phyloP scores from a whole-genome alignment of 371 early-diverging fungal genomes.

The Mucor lusitanicus region DNA sequence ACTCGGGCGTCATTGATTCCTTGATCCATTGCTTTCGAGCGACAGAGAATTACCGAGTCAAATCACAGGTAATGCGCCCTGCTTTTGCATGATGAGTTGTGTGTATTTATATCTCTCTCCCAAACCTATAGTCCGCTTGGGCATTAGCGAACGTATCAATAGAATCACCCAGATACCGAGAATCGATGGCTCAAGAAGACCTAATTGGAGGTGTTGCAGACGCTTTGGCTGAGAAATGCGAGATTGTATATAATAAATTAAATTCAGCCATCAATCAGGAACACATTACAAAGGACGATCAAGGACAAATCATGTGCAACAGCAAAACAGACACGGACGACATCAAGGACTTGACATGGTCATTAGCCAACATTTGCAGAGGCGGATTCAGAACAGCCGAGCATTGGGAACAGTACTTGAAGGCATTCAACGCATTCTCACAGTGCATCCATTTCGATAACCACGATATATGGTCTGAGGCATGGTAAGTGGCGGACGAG shows the following conservation, averaged over 20 bases:
- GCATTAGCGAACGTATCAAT: slow-evolving; percentile 27
- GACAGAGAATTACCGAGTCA: slow-evolving; percentile 8
- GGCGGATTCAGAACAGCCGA: slow-evolving; percentile 22
- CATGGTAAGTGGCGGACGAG: slow-evolving; percentile 37
- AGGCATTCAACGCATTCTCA: slow-evolving; percentile 40
- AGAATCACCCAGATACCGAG: slow-evolving; percentile 23
- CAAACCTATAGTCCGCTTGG: slow-evolving; percentile 21
- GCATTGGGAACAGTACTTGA: slow-evolving; percentile 28
- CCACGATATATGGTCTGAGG: slow-evolving; percentile 36
- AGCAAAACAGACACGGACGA: slow-evolving; percentile 14
- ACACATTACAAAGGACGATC: not conserved
- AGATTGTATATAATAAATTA: slow-evolving; percentile 6
- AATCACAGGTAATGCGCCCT: slow-evolving; percentile 16
- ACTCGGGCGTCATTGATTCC: slow-evolving; percentile 34
- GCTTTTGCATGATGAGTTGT: not conserved
- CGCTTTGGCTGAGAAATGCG: slow-evolving; percentile 8
- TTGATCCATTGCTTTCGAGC: slow-evolving; percentile 20
- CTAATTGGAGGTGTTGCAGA: slow-evolving; percentile 15
- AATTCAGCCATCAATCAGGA: slow-evolving; percentile 3
- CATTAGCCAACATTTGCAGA: slow-evolving; percentile 27
- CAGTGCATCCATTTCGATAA: slow-evolving; percentile 36
- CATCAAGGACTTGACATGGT: slow-evolving; percentile 24
- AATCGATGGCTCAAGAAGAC: slow-evolving; percentile 14
- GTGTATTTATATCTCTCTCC: not conserved
- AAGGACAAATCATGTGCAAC: slow-evolving; percentile 1